A percentile compares a stretch with the other conserved stretches of the same genome.
phyloP scores from a whole-genome alignment of 1,139 yeast genomes.

The Saccharomycopsis hybrid region DNA sequence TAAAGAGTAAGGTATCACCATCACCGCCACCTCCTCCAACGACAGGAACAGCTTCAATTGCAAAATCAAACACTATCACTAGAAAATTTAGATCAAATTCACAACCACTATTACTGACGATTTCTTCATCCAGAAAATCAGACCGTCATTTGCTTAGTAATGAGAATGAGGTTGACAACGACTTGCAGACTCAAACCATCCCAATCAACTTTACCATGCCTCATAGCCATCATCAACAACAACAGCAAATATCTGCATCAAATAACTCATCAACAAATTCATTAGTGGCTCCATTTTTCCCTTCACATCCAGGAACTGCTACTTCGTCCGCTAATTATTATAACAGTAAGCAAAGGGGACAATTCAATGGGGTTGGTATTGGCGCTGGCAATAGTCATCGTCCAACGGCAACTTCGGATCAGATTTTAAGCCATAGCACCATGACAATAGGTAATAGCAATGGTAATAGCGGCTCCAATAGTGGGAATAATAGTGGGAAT shows the following conservation, averaged over 20 bases:
- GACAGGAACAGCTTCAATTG: no score
- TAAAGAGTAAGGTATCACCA: no score
- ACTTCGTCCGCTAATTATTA: neutral
- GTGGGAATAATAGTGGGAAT: no score
- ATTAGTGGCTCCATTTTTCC: neutral
- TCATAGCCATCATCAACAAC: neutral
- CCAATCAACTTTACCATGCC: slow-evolving; percentile 10
- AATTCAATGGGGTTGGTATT: no score
- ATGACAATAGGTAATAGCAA: no score
- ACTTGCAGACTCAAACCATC: slow-evolving; percentile 8
- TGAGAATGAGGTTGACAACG: neutral
- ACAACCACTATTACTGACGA: neutral
- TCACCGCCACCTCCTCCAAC: no score
- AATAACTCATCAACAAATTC: neutral
- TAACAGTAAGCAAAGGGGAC: no score
- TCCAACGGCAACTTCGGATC: no score
- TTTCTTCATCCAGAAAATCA: neutral
- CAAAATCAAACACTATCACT: neutral
- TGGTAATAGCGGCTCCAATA: no score
- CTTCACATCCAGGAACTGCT: neutral
- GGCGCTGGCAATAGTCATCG: no score
- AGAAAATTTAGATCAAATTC: slow-evolving; percentile 10
- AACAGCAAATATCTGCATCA: neutral
- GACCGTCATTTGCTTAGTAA: neutral
- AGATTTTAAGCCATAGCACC: no score